Base-by-base conservation (phyloP, 257 asterid species). In the Solanum bulbocastanum region DNA sequence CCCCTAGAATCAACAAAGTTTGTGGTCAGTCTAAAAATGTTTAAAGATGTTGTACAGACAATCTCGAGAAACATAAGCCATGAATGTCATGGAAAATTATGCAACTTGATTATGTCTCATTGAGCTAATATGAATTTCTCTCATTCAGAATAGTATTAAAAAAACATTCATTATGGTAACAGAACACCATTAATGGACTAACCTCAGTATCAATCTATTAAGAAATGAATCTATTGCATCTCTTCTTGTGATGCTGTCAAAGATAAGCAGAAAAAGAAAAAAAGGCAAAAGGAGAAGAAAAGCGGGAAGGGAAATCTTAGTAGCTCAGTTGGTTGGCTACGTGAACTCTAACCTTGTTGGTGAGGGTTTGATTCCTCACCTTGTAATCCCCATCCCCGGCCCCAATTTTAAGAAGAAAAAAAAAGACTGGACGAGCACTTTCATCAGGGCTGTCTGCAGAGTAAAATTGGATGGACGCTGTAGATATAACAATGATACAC, bases 401-500 rank as follows among this genome's bases (percentile, higher is more conserved):
- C 27, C 27, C 66, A 20, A 58, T 58, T 58, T 22, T 58, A 58
- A 83, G 35, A 18, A 23, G 27, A 46, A 46, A 10, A 16, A 82
- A n/a, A 14, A 16, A 33, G 22, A 44, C 2, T 32, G 44, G 20
- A 52, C 7, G 36, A 23, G 13, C 46, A 73, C 68, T 27, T 33
- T 22, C 52, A 2, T 30, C 18, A 36, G 25, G 22, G 20, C 37
- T 75, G n/a, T n/a, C 52, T 74, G n/a, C 68, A 76, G 32, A 58
- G 25, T 18, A 60, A 87, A 36, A 37, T 74, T 36, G 52, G 83
- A 87, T 84, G 33, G 66, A 86, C 79, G 37, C 73, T 69, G 71
- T 86, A 42, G 87, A 86, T 87, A 83, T 52, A 18, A 84, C 76
- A 86, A 86, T n/a, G 83, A 87, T 52, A 85, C 84, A 87, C 83